Evolutionary conservation across 345 rosid genomes (phyloP).

Genomic region (Syzygium oleosum): DNA sequence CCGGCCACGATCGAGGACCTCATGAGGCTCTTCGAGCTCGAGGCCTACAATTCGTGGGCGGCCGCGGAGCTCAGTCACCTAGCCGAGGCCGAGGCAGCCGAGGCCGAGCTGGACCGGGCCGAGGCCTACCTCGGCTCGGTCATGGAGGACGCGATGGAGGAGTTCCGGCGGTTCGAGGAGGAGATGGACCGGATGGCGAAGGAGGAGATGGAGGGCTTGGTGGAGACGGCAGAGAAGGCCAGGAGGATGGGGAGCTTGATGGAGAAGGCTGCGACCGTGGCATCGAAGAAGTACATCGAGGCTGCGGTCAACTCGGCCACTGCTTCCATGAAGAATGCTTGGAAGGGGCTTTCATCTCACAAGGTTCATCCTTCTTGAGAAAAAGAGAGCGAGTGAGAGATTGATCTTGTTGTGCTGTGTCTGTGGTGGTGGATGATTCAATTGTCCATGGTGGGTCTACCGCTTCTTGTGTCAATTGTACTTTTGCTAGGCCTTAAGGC

Average conservation of each 20-base stretch:
- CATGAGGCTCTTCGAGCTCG: slow-evolving; percentile 74
- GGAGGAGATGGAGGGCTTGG: slow-evolving; percentile 31
- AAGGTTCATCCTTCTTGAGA: slow-evolving; percentile 76
- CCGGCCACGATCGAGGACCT: slow-evolving; percentile 69
- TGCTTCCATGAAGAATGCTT: slow-evolving; percentile 74
- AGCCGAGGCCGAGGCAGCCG: slow-evolving; percentile 36
- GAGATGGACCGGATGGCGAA: slow-evolving; percentile 55
- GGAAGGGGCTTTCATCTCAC: slow-evolving; percentile 45
- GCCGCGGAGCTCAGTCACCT: slow-evolving; percentile 44
- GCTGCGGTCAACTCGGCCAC: slow-evolving; percentile 76
- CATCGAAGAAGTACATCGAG: slow-evolving; percentile 64
- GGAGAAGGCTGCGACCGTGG: slow-evolving; percentile 56
- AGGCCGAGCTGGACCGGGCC: slow-evolving; percentile 34
- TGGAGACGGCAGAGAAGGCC: slow-evolving; percentile 50
- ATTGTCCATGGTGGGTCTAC: neutral
- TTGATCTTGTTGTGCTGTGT: neutral
- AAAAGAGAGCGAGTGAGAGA: neutral
- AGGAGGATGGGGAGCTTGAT: slow-evolving; percentile 43
- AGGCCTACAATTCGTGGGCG: slow-evolving; percentile 82
- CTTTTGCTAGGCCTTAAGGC: neutral
- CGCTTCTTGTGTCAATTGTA: neutral
- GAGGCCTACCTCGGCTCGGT: slow-evolving; percentile 57
- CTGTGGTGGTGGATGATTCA: neutral
- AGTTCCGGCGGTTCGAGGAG: slow-evolving; percentile 52
- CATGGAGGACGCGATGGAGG: slow-evolving; percentile 77